These are phyloP conservation scores for Lumnitzera littorea DNA, from an alignment of 345 rosid genomes.

Conservation along the genomic window DNA sequence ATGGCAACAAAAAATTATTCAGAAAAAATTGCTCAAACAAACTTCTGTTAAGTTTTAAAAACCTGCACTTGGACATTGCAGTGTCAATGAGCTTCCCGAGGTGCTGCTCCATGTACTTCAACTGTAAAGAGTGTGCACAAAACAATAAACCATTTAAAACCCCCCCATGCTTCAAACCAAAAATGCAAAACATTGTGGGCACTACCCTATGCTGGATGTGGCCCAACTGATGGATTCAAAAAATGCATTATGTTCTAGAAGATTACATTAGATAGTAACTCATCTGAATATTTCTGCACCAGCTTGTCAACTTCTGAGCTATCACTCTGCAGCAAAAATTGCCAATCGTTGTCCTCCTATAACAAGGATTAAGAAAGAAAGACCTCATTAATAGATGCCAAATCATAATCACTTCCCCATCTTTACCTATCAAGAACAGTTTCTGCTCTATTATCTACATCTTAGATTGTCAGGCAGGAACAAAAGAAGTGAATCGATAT, in stretches of 20 bases:
- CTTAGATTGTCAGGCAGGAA: too few relatives aligned
- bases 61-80: constrained; percentile 40
- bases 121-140: constrained; percentile 16
- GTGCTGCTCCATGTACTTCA: constrained; percentile 42
- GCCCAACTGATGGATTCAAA: background rate
- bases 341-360: constrained; percentile 34
- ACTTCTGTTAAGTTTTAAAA: constrained; percentile 1
- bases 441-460: too few relatives aligned
- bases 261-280: constrained; percentile 29
- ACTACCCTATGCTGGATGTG: background rate
- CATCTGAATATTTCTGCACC: constrained; percentile 43
- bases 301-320: constrained; percentile 20
- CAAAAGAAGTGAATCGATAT: too few relatives aligned
- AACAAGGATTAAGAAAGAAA: background rate
- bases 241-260: constrained; percentile 9
- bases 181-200: background rate
- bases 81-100: constrained; percentile 44
- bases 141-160: background rate
- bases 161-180: background rate
- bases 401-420: background rate
- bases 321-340: constrained; percentile 32
- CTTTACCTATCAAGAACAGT: background rate
- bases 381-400: background rate
- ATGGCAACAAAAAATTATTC: background rate
- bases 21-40: background rate